A percentile compares a stretch with the other conserved stretches of the same genome.
phyloP scores from a whole-genome alignment of 176 grass and related monocot genomes.

The Oryza rufipogon region DNA sequence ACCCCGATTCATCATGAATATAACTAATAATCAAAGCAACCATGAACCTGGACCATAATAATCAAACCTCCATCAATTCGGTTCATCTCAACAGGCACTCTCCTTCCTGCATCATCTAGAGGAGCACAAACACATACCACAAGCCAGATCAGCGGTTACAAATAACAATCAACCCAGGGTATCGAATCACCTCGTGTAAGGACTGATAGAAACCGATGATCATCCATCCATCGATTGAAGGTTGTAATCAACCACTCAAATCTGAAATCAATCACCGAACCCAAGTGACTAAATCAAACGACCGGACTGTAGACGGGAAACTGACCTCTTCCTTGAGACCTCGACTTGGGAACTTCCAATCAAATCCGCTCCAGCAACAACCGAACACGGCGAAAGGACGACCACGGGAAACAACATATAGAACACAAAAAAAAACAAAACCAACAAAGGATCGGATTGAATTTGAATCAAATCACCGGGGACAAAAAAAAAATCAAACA shows the following conservation, averaged over 20 bases:
- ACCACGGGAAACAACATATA: background rate
- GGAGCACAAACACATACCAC: background rate
- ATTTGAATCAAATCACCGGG: background rate
- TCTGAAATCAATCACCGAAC: conserved; percentile 39
- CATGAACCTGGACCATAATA: background rate
- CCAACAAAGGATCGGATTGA: background rate
- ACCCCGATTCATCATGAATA: background rate
- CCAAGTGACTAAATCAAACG: conserved; percentile 34
- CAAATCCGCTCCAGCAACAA: conserved; percentile 36
- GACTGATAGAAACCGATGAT: background rate
- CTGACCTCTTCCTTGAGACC: conserved; percentile 41
- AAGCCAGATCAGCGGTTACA: background rate
- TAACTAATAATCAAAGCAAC: background rate
- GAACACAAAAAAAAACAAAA: background rate
- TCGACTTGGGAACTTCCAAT: background rate
- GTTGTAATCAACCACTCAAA: background rate
- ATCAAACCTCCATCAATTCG: background rate
- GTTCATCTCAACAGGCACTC: background rate
- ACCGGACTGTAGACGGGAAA: background rate
- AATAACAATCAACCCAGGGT: background rate
- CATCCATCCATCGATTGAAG: background rate
- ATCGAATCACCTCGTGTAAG: conserved; percentile 9
- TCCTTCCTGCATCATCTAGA: background rate
- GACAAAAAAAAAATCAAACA: background rate
- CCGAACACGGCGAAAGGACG: background rate